A percentile compares a stretch with the other conserved stretches of the same genome.
phyloP scores from a whole-genome alignment of 1,284 basidiomycete species.

The Ceratobasidium sp. region DNA sequence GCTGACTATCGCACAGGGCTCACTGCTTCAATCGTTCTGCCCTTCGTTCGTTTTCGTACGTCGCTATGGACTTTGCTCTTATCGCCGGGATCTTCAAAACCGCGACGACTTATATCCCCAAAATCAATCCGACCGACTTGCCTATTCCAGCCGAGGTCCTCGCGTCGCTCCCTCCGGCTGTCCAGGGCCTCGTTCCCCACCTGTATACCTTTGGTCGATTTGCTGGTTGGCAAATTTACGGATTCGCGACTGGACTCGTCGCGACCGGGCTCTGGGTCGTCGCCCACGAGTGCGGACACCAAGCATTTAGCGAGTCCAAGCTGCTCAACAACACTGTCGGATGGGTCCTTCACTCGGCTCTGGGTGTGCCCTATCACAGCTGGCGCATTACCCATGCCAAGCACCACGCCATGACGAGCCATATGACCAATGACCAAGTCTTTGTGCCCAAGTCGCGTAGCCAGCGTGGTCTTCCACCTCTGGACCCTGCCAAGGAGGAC shows the following conservation, averaged over 20 bases:
- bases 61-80: constrained; percentile 52
- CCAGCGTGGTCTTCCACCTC: constrained; percentile 66
- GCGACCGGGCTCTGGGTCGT: constrained; percentile 95
- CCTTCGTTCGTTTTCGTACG: constrained; percentile 80
- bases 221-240: constrained; percentile 83
- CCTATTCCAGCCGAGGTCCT: constrained; percentile 57
- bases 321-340: constrained; percentile 92
- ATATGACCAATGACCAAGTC: constrained; percentile 96
- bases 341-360: constrained; percentile 90
- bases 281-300: constrained; percentile 93
- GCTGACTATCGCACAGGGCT: constrained; percentile 57
- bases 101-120: constrained; percentile 16
- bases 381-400: constrained; percentile 98
- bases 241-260: constrained; percentile 84
- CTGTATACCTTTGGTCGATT: constrained; percentile 72
- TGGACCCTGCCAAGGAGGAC: constrained; percentile 75
- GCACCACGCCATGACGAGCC: constrained; percentile 95
- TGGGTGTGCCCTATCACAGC: constrained; percentile 97
- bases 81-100: constrained; percentile 9
- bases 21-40: constrained; percentile 96
- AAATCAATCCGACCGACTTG: constrained; percentile 42
- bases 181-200: constrained; percentile 71
- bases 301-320: constrained; percentile 97
- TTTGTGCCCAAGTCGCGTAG: constrained; percentile 92
- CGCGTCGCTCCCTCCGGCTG: constrained; percentile 70